Base-by-base conservation (phyloP, 1,284 basidiomycete genomes). In the Trametes versicolor region DNA sequence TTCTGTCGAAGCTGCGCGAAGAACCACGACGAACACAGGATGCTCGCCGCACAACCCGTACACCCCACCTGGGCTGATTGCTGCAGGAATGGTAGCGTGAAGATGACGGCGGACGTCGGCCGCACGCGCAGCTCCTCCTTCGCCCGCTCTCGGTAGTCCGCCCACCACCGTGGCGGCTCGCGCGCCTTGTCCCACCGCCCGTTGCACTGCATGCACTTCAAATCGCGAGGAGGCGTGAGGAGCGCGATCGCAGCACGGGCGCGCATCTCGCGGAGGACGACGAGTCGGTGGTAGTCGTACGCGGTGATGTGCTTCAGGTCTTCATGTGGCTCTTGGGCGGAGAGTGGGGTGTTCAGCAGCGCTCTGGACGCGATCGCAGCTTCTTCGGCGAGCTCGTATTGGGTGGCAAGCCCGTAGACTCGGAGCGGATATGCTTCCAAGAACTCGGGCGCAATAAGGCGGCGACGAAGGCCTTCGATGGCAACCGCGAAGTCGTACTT, bases 191-290 rank as follows among this genome's bases (percentile, higher is more conserved):
- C 84, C 67, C 82, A 76, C 3, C 81, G 79, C 10, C 85, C 85
- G 51, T 88, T 89, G 72, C 89, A 92, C 64, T 88, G 85, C 77
- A 87, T 83, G 76, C 90, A 92, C 74, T 87, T 87, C 67, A 90
- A 72, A 47, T 84, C 80, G 10, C 81, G 79, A 1, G 83, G 76
- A 29, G 80, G 71, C 65, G 79, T 76, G 17, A 91, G 71, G 43
- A 87, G 75, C 27, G 78, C 79, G 58, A 80, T 77, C 6, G 86
- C 87, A 4, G 83, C 83, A 9, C 78, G 73, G 1, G 82, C 80
- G 7, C 89, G 87, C 12, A 74, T 77, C 41, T 80, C 82, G 70
- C 91, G 90, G 7, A 92, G 80, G 23, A 83, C 78, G 32, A 91
- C 80, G 39, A 92, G 84, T 17, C 83, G 85, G 71, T 87, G 86